Evolutionary conservation across 176 grass and related monocot species (phyloP), one percentile per base, ranked within the genome.

Genomic region (Raddia guianensis): DNA sequence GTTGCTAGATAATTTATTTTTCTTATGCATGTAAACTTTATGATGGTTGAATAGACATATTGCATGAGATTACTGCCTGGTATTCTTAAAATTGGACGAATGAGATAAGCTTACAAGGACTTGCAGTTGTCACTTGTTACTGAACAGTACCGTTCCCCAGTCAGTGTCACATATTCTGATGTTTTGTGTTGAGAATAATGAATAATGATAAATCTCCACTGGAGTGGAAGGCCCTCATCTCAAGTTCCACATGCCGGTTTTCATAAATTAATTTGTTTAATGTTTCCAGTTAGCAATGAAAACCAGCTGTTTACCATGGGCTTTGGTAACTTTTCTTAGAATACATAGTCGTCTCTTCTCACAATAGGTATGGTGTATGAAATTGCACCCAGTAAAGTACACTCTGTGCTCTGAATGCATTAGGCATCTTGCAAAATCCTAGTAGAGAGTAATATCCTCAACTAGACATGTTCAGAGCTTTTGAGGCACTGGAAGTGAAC

Each of bases 191-290:
- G 50, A 49, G 49, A 87, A 57, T 60, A 60, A 18, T 59, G 45
- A 42, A n/a, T n/a, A n/a, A n/a, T n/a, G n/a, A n/a, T 63, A 79
- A 57, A 66, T 78, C 69, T 75, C n/a, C n/a, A 67, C 34, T 44
- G 13, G 45, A 54, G 32, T 32, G 16, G 62, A 78, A 61, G 48
- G 44, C 55, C 8, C 55, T 40, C 42, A 67, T 88, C 66, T 77
- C 40, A 72, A 57, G 66, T 72, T 62, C 60, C 20, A 49, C 8
- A 58, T 18, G 43, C 13, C 6, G 66, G 43, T 51, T 80, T 83
- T 42, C 57, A 61, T 45, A 45, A 77, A 37, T 48, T 64, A 72
- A 3, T 73, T 83, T 13, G 43, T 78, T 60, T 66, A 43, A 33
- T 11, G 8, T 66, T 83, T 58, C 11, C 21, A 49, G 59, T 73